These are phyloP conservation scores for Escallonia rubra DNA, from an alignment of 129 eudicot species.

Conservation along the genomic window DNA sequence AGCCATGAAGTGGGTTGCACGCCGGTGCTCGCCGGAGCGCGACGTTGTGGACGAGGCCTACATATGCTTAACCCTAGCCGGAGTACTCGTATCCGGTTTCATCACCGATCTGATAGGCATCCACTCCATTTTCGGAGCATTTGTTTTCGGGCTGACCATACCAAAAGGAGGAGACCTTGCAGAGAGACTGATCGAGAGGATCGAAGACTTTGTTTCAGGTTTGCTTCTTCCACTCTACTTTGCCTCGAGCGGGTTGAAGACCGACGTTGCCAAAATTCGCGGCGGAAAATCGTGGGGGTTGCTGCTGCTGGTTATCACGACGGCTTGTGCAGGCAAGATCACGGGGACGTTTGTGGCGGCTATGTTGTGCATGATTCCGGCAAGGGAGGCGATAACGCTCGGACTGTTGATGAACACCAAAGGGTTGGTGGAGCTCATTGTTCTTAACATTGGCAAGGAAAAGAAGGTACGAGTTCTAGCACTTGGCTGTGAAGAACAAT, in stretches of 20 bases:
- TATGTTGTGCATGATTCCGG: constrained; percentile 50
- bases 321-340: constrained; percentile 80
- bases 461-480: constrained; percentile 47
- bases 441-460: constrained; percentile 84
- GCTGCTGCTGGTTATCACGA: constrained; percentile 59
- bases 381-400: constrained; percentile 58
- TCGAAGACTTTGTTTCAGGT: constrained; percentile 79
- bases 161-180: constrained; percentile 77
- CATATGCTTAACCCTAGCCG: constrained; percentile 68
- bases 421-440: constrained; percentile 90
- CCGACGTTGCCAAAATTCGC: constrained; percentile 54
- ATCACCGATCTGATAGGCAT: constrained; percentile 78
- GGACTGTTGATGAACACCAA: constrained; percentile 90
- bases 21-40: constrained; percentile 46
- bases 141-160: constrained; percentile 73
- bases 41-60: constrained; percentile 56
- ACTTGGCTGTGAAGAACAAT: too few relatives aligned
- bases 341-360: constrained; percentile 70
- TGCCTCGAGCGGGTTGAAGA: constrained; percentile 86
- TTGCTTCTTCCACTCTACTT: constrained; percentile 78
- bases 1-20: constrained; percentile 65
- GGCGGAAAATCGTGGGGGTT: constrained; percentile 74
- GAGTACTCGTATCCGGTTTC: constrained; percentile 72
- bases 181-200: constrained; percentile 52
- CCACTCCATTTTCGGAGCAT: constrained; percentile 84